A percentile compares a stretch with the other conserved stretches of the same genome.
phyloP scores from a whole-genome alignment of 163 green algal species.

The Volvox carteri region DNA sequence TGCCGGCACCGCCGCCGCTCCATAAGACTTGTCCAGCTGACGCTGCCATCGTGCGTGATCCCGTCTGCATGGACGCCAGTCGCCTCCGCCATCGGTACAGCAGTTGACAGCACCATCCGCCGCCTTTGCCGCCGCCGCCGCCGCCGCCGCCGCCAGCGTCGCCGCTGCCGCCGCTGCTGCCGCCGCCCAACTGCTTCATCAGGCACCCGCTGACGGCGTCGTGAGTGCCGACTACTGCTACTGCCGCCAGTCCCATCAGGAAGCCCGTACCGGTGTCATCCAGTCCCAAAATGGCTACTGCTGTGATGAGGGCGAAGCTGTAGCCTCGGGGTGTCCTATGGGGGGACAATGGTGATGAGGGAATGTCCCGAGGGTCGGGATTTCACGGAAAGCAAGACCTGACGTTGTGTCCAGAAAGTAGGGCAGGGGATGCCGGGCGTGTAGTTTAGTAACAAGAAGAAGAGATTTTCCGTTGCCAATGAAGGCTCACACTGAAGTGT shows the following conservation, averaged over 20 bases:
- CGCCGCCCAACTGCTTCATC: background rate
- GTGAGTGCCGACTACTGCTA: background rate
- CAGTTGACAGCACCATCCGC: background rate
- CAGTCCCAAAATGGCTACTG: slow-evolving; percentile 69
- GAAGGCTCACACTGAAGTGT: background rate
- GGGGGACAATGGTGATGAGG: too few species aligned
- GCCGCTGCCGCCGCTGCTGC: background rate
- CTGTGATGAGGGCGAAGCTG: slow-evolving; percentile 79
- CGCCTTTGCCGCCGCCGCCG: background rate
- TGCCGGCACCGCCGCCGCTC: too few species aligned
- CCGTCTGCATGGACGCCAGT: background rate
- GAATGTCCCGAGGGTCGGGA: too few species aligned
- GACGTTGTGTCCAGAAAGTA: background rate
- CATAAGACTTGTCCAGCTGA: too few species aligned
- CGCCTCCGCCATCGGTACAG: too few species aligned
- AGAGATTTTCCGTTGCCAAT: background rate
- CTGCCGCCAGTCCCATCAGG: slow-evolving; percentile 59
- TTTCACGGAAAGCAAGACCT: background rate
- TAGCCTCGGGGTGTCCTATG: slow-evolving; percentile 61
- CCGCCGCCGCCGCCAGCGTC: background rate
- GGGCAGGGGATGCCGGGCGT: background rate
- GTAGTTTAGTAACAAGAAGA: background rate
- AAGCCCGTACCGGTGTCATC: slow-evolving; percentile 75
- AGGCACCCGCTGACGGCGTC: background rate
- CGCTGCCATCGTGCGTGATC: too few species aligned